These are phyloP conservation scores for Didymella arachidicola DNA, from an alignment of 2,329 filamentous ascomycete genomes.

Conservation along the genomic window DNA sequence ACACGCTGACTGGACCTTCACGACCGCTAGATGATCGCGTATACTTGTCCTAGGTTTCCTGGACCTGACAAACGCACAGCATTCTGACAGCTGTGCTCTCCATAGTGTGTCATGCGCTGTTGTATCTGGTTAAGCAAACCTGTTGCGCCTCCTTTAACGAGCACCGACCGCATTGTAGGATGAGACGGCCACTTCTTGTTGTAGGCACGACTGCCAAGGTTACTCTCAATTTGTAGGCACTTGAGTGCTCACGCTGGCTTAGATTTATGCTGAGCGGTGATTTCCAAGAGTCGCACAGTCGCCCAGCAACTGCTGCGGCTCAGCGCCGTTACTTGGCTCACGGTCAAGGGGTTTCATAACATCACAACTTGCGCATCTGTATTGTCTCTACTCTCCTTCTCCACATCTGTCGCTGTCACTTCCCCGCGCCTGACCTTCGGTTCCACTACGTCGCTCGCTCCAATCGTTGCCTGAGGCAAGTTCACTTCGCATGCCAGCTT, in stretches of 20 bases:
- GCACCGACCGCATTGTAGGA: constrained; percentile 20
- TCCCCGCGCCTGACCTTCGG: constrained; percentile 2
- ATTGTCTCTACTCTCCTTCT: constrained; percentile 1
- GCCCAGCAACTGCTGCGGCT: constrained; percentile 29
- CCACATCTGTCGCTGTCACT: constrained; percentile 8
- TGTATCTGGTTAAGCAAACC: background rate
- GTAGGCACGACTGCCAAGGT: constrained; percentile 12
- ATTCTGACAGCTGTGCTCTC: background rate
- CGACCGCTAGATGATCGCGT: constrained; percentile 8
- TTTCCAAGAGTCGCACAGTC: constrained; percentile 31
- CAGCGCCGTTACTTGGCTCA: constrained; percentile 30
- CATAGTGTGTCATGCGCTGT: constrained; percentile 1
- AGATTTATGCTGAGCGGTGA: constrained; percentile 11
- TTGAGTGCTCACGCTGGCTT: constrained; percentile 14
- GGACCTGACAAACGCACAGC: constrained; percentile 8
- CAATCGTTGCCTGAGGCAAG: constrained; percentile 15
- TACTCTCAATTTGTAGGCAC: constrained; percentile 8
- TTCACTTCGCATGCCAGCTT: constrained; percentile 21
- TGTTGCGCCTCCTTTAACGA: constrained; percentile 13
- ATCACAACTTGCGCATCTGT: constrained; percentile 22
- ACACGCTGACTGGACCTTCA: constrained; percentile 5
- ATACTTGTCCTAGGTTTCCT: background rate
- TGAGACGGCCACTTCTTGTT: constrained; percentile 18
- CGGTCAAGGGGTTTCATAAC: constrained; percentile 30
- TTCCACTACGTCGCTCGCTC: constrained; percentile 23